Evolutionary conservation across 371 early-diverging fungal species (phyloP).

Genomic region (Lichtheimia hyalospora): DNA sequence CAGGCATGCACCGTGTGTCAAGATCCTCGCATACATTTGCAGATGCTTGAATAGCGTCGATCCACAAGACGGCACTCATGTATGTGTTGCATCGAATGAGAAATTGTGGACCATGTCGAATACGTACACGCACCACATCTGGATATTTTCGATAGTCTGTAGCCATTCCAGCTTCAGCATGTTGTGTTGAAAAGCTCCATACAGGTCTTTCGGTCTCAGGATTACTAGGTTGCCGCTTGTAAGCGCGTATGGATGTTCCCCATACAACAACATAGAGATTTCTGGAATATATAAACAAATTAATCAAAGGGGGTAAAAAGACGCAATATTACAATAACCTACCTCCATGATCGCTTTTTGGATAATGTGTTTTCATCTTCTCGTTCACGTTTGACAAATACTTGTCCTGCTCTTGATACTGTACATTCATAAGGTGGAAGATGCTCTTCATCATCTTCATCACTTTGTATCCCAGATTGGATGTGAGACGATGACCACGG

Average conservation of each 20-base stretch:
- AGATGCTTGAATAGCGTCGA: conserved; percentile 38
- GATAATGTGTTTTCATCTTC: conserved; percentile 15
- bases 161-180: conserved; percentile 33
- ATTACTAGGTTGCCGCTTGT: conserved; percentile 9
- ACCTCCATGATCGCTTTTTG: conserved; percentile 30
- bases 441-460: conserved; percentile 17
- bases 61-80: conserved; percentile 29
- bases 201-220: conserved; percentile 17
- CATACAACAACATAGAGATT: conserved; percentile 13
- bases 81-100: conserved; percentile 26
- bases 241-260: conserved; percentile 21
- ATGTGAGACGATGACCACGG: conserved; percentile 9
- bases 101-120: conserved; percentile 39
- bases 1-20: conserved; percentile 43
- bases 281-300: conserved; percentile 2
- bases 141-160: conserved; percentile 40
- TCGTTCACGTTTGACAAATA: conserved; percentile 24
- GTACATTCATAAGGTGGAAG: conserved; percentile 31
- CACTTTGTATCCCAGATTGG: not conserved
- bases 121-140: conserved; percentile 36
- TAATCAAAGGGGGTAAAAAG: not conserved
- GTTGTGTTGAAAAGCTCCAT: conserved; percentile 42
- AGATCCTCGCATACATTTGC: conserved; percentile 39
- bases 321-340: conserved; percentile 2
- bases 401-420: conserved; percentile 22